Conservation (phyloP, 2,329 filamentous ascomycete species). For the Sarocladiaceae sp. region DNA sequence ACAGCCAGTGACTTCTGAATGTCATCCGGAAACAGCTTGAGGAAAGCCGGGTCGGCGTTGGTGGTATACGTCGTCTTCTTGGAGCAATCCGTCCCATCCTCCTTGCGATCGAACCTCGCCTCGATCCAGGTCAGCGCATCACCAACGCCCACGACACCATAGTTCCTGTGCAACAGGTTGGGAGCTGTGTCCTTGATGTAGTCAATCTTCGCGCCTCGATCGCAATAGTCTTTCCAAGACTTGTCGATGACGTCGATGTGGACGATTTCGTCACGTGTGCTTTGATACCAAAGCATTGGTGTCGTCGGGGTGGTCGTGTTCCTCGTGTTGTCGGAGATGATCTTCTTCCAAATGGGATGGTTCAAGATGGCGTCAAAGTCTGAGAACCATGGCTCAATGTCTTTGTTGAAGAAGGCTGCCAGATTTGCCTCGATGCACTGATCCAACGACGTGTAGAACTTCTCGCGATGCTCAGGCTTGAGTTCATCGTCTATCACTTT, state of each 20-base stretch:
- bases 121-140: neutral
- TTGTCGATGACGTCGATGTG: neutral
- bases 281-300: constrained; percentile 2
- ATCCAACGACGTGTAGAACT: neutral
- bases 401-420: neutral
- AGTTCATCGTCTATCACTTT: neutral
- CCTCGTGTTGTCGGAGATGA: neutral
- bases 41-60: neutral
- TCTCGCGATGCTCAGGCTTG: neutral
- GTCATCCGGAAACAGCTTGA: neutral
- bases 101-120: neutral
- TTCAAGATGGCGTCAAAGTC: neutral
- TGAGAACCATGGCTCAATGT: neutral
- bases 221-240: neutral
- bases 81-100: neutral
- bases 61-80: neutral
- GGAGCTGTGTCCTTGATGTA: neutral
- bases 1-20: neutral
- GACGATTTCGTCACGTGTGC: neutral
- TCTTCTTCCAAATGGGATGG: neutral
- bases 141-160: neutral
- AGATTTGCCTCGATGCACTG: neutral
- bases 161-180: neutral
- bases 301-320: neutral
- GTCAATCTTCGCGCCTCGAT: neutral